Conservation (phyloP, 1,139 yeast species). For the Ogataea hybrid region DNA sequence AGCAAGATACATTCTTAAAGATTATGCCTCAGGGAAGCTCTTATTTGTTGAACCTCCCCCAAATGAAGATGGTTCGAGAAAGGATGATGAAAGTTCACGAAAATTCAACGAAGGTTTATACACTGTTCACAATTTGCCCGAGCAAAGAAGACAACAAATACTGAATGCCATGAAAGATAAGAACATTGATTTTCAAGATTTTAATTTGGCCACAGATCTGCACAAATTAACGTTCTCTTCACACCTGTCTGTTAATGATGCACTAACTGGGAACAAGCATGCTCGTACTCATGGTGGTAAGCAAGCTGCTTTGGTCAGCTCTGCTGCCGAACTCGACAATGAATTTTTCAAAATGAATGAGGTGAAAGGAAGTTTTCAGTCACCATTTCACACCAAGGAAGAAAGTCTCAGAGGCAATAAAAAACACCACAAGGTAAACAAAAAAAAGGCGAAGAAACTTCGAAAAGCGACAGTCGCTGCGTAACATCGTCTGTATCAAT, state of each 20-base stretch:
- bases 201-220: conserved; percentile 70
- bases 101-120: conserved; percentile 75
- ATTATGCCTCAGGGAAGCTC: conserved; percentile 90
- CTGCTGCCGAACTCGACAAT: conserved; percentile 76
- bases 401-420: conserved; percentile 39
- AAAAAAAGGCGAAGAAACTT: conserved; percentile 41
- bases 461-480: conserved; percentile 8
- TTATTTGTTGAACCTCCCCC: conserved; percentile 91
- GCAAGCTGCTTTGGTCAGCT: conserved; percentile 74
- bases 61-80: conserved; percentile 45
- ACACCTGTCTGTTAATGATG: conserved; percentile 55
- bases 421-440: conserved; percentile 79
- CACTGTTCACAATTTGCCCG: conserved; percentile 63
- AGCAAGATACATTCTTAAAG: conserved; percentile 87
- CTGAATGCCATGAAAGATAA: conserved; percentile 55
- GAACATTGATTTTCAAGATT: conserved; percentile 48
- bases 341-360: conserved; percentile 75
- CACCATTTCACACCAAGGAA: conserved; percentile 68
- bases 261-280: conserved; percentile 38
- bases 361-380: conserved; percentile 59
- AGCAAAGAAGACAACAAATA: conserved; percentile 76
- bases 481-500: not conserved
- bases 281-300: conserved; percentile 66
- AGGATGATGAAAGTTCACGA: conserved; percentile 49
- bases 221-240: conserved; percentile 74